A percentile compares a stretch with the other conserved stretches of the same genome.
These are phyloP conservation scores for Phascolomyces articulosus DNA, from an alignment of 371 early-diverging fungal species.

Conservation along the genomic window DNA sequence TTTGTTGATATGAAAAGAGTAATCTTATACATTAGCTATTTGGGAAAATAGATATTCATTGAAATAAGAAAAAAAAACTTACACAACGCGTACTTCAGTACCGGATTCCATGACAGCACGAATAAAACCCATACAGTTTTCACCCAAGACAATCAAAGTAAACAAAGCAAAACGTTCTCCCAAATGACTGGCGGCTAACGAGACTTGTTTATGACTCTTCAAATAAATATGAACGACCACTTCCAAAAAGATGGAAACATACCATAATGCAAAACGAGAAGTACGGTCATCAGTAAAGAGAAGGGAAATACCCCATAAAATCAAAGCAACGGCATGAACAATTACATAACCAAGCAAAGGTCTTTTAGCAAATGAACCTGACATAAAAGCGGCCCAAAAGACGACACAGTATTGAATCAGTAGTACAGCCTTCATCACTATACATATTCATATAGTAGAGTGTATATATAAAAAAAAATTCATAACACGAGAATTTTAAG, in stretches of 20 bases:
- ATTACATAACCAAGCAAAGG: constrained; percentile 40
- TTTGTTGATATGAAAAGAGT: neutral
- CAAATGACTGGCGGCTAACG: constrained; percentile 60
- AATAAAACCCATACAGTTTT: constrained; percentile 56
- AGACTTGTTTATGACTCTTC: constrained; percentile 50
- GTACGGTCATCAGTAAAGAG: constrained; percentile 22
- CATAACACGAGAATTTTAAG: neutral
- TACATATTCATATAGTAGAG: too few relatives aligned
- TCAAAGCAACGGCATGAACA: constrained; percentile 43
- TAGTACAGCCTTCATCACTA: constrained; percentile 50
- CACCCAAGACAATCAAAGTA: constrained; percentile 56
- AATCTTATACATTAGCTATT: too few relatives aligned
- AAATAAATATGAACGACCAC: constrained; percentile 42
- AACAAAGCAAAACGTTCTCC: constrained; percentile 62
- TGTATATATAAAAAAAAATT: too few relatives aligned
- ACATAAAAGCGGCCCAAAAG: constrained; percentile 22
- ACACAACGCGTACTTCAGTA: constrained; percentile 35
- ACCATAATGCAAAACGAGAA: constrained; percentile 54
- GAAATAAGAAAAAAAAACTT: constrained; percentile 9
- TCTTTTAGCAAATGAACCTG: constrained; percentile 24
- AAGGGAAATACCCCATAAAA: constrained; percentile 56
- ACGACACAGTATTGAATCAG: constrained; percentile 41
- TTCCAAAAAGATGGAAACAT: constrained; percentile 49
- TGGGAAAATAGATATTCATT: too few relatives aligned
- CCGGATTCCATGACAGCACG: constrained; percentile 41